A percentile compares a stretch with the other conserved stretches of the same genome.
Conservation (phyloP, 2,329 filamentous ascomycete species). For the Fusarium heterosporum region DNA sequence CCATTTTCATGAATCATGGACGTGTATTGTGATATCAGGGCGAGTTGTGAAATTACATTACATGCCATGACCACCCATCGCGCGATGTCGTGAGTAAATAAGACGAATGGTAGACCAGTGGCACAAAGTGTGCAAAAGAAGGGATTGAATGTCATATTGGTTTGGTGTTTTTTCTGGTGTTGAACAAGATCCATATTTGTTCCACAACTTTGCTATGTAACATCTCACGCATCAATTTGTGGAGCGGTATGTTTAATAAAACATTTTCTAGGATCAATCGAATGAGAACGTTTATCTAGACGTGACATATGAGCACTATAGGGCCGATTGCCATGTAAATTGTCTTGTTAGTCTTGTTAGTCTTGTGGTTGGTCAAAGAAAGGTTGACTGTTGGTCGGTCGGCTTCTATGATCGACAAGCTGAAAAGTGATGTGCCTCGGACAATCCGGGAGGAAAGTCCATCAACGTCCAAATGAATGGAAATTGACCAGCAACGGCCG, state of each 20-base stretch:
- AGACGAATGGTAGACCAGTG: too few relatives aligned
- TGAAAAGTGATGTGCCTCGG: constrained; percentile 6
- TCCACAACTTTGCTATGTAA: background rate
- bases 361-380: constrained; percentile 16
- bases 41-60: background rate
- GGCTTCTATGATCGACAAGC: constrained; percentile 9
- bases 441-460: constrained; percentile 1
- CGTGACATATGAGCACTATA: background rate
- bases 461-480: background rate
- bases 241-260: background rate
- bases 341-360: background rate
- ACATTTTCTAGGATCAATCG: background rate
- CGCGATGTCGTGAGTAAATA: constrained; percentile 23
- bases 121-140: background rate
- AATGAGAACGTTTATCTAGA: background rate
- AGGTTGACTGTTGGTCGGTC: constrained; percentile 5
- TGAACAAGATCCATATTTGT: background rate
- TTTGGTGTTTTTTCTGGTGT: background rate
- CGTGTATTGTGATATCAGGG: constrained; percentile 28
- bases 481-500: background rate
- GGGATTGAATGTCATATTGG: background rate
- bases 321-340: background rate
- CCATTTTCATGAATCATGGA: constrained; percentile 36
- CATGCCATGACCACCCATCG: background rate
- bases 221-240: background rate